phyloP scores from a whole-genome alignment of 2,329 filamentous ascomycete species.

The Hymenotorrendiella dingleyae region DNA sequence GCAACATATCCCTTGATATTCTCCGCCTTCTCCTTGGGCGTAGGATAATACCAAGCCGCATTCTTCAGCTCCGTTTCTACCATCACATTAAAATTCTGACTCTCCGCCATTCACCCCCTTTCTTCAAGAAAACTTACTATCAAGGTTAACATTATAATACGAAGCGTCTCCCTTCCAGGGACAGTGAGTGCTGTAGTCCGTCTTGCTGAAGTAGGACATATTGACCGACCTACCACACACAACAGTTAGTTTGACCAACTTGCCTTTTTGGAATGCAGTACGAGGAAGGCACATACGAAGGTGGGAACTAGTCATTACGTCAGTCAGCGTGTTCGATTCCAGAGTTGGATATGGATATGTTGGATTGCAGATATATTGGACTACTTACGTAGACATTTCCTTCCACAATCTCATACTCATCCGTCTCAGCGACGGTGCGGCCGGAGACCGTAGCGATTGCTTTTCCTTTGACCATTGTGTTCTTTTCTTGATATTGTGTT shows the following conservation, averaged over 20 bases:
- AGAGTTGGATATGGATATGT: background rate
- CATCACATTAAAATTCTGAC: background rate
- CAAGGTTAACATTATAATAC: constrained; percentile 42
- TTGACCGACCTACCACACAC: constrained; percentile 32
- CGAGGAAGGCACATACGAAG: constrained; percentile 24
- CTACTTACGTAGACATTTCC: constrained; percentile 40
- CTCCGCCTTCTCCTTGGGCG: constrained; percentile 35
- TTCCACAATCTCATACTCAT: constrained; percentile 41
- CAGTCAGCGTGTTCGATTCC: constrained; percentile 8
- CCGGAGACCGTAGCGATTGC: constrained; percentile 39
- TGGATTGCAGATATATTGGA: constrained; percentile 10
- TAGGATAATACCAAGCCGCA: constrained; percentile 42
- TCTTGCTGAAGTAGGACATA: constrained; percentile 34
- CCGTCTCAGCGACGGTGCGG: constrained; percentile 38
- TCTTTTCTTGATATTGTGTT: background rate
- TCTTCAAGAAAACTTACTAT: constrained; percentile 24
- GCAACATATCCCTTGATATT: constrained; percentile 41
- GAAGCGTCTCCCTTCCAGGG: constrained; percentile 42
- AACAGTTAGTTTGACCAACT: constrained; percentile 2
- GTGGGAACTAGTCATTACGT: constrained; percentile 28
- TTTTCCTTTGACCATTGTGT: constrained; percentile 22
- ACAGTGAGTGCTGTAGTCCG: constrained; percentile 36
- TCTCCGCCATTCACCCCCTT: background rate
- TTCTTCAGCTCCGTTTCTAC: constrained; percentile 36
- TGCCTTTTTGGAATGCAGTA: background rate